Conservation (phyloP, 805 yeast species). For the Yamadazyma phyllophila region DNA sequence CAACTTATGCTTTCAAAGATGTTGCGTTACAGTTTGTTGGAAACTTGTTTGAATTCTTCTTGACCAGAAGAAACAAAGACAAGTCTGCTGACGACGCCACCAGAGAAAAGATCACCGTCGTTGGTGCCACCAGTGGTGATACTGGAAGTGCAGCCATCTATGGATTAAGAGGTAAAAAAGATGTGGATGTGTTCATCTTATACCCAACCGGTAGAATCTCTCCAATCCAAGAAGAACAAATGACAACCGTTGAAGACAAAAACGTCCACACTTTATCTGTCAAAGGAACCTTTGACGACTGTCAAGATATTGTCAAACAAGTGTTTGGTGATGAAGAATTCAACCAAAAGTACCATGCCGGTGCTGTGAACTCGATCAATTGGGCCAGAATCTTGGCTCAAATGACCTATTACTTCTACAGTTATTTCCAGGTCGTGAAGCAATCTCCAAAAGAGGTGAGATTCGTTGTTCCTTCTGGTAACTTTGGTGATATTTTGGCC, state of each 20-base stretch:
- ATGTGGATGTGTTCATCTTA: conserved; percentile 93
- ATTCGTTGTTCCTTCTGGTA: conserved; percentile 95
- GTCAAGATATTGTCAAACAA: conserved; percentile 94
- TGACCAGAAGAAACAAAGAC: conserved; percentile 65
- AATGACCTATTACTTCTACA: conserved; percentile 92
- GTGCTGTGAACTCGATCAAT: conserved; percentile 97
- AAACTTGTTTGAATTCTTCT: conserved; percentile 89
- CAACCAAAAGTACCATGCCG: conserved; percentile 87
- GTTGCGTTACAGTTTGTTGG: conserved; percentile 98
- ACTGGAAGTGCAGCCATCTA: conserved; percentile 99
- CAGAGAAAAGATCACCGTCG: conserved; percentile 86
- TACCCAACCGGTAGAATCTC: conserved; percentile 98
- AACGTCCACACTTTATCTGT: conserved; percentile 95
- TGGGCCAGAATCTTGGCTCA: conserved; percentile 99
- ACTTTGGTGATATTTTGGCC: conserved; percentile 97
- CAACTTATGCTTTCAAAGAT: conserved; percentile 98
- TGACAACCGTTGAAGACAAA: conserved; percentile 92
- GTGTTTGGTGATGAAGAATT: conserved; percentile 87
- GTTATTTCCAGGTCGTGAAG: conserved; percentile 73
- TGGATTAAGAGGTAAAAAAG: conserved; percentile 95
- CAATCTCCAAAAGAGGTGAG: conserved; percentile 48
- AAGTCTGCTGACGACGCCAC: conserved; percentile 43
- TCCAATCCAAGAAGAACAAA: conserved; percentile 96
- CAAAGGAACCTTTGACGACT: conserved; percentile 95
- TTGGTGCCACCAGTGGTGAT: conserved; percentile 99